These are phyloP conservation scores for Fusarium drepaniforme DNA, from an alignment of 2,329 filamentous ascomycete species.

Conservation along the genomic window DNA sequence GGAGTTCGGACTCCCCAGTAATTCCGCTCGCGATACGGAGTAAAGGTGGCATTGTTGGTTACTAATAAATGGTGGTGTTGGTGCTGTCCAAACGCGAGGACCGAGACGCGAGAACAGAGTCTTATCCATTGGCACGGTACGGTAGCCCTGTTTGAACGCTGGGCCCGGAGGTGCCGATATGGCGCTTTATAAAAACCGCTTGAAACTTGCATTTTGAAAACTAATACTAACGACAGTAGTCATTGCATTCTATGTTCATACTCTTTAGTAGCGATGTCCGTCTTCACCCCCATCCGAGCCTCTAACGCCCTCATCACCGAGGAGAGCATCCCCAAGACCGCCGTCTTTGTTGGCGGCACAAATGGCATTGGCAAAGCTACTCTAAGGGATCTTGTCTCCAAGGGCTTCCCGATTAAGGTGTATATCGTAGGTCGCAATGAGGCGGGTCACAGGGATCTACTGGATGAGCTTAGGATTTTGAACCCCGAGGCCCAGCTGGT, in stretches of 20 bases:
- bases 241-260: neutral
- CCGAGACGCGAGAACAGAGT: neutral
- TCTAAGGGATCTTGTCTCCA: neutral
- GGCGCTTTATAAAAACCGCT: neutral
- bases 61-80: neutral
- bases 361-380: neutral
- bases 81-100: neutral
- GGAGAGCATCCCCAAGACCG: neutral
- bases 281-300: neutral
- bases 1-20: neutral
- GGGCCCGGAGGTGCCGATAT: neutral
- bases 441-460: neutral
- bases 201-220: neutral
- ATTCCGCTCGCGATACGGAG: neutral
- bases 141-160: neutral
- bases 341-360: neutral
- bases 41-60: neutral
- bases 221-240: neutral
- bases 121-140: neutral
- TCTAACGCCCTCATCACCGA: neutral
- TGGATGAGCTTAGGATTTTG: neutral
- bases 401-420: neutral
- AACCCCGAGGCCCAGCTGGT: neutral
- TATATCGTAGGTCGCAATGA: neutral
- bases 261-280: neutral